Base-by-base conservation (phyloP, 129 eudicot species). In the Oenanthe sinensis region DNA sequence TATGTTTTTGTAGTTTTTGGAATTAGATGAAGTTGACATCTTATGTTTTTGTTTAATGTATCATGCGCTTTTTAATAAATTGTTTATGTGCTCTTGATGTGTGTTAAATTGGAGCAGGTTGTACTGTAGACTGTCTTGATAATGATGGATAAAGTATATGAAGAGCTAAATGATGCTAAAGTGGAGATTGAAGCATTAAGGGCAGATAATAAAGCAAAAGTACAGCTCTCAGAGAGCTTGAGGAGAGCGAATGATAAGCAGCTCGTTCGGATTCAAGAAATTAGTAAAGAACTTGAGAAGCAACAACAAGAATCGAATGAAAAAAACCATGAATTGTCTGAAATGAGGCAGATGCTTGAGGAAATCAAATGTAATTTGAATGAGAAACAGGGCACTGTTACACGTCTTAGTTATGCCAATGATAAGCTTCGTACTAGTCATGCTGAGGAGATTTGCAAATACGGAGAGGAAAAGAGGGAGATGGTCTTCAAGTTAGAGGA, bases 101-200 rank as follows among this genome's bases (percentile, higher is more conserved):
- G 68, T n/a, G 36, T n/a, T 33, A 10, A 8, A 8, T 62, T 80
- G n/a, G 30, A 55, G 44, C 87, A 88, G 87, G 84, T 76, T 47
- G 55, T 40, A 72, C 12, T 76, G 40, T 52, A 46, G 20, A n/a
- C 47, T 45, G 37, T 6, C 9, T 28, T 63, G n/a, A 26, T 46
- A 47, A 75, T 52, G 78, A 87, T 86, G 88, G 91, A 85, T 74
- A 84, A 77, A 73, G 82, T 88, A 24, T 81, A 85, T 26, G 89
- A 93, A 89, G 98, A 91, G 85, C 83, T 92, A 7, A 90, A 90
- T 78, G 89, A 85, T 52, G 93, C 93, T 68, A 93, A 84, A 81
- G 89, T 88, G 33, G 97, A 89, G 84, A 83, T 91, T 36, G 96
- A 89, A 62, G 89, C 50, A 86, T 88, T 92, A 42, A 87, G 79